phyloP scores from a whole-genome alignment of 257 asterid species.

The Eustoma russellianum region DNA sequence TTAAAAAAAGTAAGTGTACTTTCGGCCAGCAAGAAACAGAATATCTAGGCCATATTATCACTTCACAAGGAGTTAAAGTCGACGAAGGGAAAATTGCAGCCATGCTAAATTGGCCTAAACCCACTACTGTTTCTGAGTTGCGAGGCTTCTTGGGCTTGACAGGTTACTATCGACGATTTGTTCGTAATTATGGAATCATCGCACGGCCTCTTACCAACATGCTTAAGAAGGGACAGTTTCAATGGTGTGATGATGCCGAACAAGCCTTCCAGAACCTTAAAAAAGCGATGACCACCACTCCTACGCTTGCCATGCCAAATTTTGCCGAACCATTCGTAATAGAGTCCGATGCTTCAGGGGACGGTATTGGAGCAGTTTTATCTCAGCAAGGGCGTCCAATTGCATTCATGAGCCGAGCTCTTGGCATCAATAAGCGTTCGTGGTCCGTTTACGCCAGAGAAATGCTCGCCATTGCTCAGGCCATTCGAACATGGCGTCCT shows the following conservation, averaged over 20 bases:
- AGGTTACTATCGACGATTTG: background rate
- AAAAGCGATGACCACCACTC: too few relatives aligned
- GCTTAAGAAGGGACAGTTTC: background rate
- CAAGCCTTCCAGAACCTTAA: background rate
- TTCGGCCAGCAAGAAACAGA: too few relatives aligned
- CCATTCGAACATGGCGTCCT: background rate
- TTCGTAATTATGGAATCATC: background rate
- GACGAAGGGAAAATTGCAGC: background rate
- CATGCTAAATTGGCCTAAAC: background rate
- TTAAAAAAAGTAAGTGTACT: too few relatives aligned
- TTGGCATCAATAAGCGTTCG: background rate
- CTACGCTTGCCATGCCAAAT: too few relatives aligned
- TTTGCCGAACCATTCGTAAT: background rate
- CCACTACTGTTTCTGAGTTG: background rate
- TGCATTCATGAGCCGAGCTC: too few relatives aligned
- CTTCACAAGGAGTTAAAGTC: too few relatives aligned
- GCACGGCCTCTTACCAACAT: background rate
- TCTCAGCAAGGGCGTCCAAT: background rate
- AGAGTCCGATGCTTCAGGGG: too few relatives aligned
- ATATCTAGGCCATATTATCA: background rate
- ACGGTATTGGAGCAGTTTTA: too few relatives aligned
- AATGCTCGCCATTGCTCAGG: too few relatives aligned
- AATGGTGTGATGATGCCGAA: background rate
- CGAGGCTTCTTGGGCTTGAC: background rate
- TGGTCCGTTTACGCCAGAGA: constrained; percentile 1